Conservation (phyloP, 805 yeast species). For the Ogataea pilisensis region DNA sequence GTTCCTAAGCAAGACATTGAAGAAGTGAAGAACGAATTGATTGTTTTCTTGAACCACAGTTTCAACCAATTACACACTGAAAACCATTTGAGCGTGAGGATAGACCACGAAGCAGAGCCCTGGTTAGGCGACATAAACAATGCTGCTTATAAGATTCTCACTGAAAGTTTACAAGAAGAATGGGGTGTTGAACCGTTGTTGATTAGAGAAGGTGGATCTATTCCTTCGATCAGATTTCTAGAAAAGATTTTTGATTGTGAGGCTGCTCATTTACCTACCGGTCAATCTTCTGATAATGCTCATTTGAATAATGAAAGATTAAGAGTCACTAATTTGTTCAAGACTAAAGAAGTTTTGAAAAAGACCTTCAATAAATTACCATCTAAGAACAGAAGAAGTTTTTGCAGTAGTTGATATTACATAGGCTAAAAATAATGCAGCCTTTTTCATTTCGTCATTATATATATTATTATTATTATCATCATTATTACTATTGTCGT, state of each 20-base stretch:
- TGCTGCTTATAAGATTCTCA: conserved; percentile 64
- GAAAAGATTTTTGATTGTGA: conserved; percentile 81
- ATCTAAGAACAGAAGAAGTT: too few relatives aligned
- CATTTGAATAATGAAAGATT: conserved; percentile 86
- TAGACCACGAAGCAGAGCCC: conserved; percentile 87
- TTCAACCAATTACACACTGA: conserved; percentile 53
- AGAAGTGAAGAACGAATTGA: conserved; percentile 49
- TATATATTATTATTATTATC: too few relatives aligned
- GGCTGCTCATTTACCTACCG: conserved; percentile 95
- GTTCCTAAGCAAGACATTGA: conserved; percentile 83
- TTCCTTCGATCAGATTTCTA: conserved; percentile 81
- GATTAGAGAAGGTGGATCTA: conserved; percentile 95
- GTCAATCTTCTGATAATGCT: conserved; percentile 92
- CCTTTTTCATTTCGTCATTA: too few relatives aligned
- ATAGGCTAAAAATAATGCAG: too few relatives aligned
- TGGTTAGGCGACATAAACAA: conserved; percentile 90
- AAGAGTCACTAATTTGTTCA: conserved; percentile 72
- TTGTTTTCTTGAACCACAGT: conserved; percentile 39
- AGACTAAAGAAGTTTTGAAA: conserved; percentile 60
- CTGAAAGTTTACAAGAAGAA: conserved; percentile 54
- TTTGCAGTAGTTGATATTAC: too few relatives aligned
- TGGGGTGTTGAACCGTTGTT: conserved; percentile 84
- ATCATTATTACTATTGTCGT: too few relatives aligned
- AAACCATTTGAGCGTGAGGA: conserved; percentile 56
- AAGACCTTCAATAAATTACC: conserved; percentile 46